A percentile compares a stretch with the other conserved stretches of the same genome.
Conservation (phyloP, 257 asterid genomes). For the Rauvolfia tetraphylla region DNA sequence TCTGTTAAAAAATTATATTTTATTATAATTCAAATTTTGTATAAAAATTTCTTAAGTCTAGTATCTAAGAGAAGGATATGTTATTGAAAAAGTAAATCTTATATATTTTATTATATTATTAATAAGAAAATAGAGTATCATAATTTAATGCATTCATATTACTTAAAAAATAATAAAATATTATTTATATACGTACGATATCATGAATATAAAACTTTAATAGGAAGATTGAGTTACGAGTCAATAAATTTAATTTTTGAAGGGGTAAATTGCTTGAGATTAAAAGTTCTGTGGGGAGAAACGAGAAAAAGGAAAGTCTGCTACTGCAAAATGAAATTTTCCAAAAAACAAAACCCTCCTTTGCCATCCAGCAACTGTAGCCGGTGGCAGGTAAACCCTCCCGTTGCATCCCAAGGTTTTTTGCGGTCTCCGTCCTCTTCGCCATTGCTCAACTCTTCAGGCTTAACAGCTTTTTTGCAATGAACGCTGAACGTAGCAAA, state of each 20-base stretch:
- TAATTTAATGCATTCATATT: no score
- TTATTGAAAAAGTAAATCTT: no score
- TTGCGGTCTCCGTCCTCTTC: neutral
- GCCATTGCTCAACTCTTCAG: neutral
- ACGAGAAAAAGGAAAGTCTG: neutral
- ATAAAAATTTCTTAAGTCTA: no score
- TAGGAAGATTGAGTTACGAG: no score
- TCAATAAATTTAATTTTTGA: neutral
- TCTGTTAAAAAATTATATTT: no score
- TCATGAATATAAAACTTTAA: no score
- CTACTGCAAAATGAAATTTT: neutral
- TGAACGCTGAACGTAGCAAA: neutral
- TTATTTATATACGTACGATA: no score
- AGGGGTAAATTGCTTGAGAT: neutral
- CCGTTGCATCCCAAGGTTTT: neutral
- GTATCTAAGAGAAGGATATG: no score
- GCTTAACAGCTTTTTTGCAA: neutral
- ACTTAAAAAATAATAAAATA: no score
- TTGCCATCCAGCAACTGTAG: neutral
- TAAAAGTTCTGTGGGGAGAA: neutral
- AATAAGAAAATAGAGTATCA: no score
- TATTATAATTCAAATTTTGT: no score
- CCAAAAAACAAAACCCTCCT: neutral
- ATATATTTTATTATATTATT: no score
- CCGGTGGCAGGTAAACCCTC: slow-evolving; percentile 6